Base-by-base conservation (phyloP, 2,329 filamentous ascomycete genomes). In the Cladophialophora chaetospira region DNA sequence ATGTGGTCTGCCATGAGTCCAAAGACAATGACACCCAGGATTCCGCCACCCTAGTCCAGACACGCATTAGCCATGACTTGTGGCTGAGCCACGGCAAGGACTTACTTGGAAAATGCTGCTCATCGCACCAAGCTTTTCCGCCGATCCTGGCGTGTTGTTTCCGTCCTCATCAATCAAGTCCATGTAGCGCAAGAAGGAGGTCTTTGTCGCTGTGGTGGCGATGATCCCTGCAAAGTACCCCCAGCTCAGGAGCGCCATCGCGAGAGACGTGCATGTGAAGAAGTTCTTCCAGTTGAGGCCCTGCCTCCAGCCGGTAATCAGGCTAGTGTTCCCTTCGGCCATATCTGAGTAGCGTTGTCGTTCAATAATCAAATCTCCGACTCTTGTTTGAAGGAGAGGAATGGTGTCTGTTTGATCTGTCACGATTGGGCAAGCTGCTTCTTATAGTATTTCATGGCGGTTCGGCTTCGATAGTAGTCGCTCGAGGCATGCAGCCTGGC, bases 101-200 rank as follows among this genome's bases (percentile, higher is more conserved):
- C n/a, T 21, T 21, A 42, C 36, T 15, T 54, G 29, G 23, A 53
- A 53, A 6, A 45, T 23, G n/a, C 50, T 40, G 3, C 38, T 33
- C 40, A 53, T 53, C 25, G 23, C 50, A n/a, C 50, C 36, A 23
- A 53, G 44, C 4, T 44, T 19, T 5, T 15, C 8, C 5, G 5
- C 11, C 3, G 50, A 5, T 3, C 36, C n/a, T 4, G 2, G 2
- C 3, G 36, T 31, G 19, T 23, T 4, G 19, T 10, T 3, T 4
- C 28, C 28, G 2, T 38, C 31, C 13, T 4, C 5, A 19, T 33
- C 17, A 5, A 53, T 9, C 4, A 53, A 40, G 5, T 45, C 19
- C 50, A 53, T 53, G 50, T 44, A 74, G 3, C 62, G 66, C 63
- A 74, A 75, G 67, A 77, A 78, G 28, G 68, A 71, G 2, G 75